A percentile compares a stretch with the other conserved stretches of the same genome.
Conservation (phyloP, 192 early-diverging fungal genomes). For the Backusella psychrophila region DNA sequence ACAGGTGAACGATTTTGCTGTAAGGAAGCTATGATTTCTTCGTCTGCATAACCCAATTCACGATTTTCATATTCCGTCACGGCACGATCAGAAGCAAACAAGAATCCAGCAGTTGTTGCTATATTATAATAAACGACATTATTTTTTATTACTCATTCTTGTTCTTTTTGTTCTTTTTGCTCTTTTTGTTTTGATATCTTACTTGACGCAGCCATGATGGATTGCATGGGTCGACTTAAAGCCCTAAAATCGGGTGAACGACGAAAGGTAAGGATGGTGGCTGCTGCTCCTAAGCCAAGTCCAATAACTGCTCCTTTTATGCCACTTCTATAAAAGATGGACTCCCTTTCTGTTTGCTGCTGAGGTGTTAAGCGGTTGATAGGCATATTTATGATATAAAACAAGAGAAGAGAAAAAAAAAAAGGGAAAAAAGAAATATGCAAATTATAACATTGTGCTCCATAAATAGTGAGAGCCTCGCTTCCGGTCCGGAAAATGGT, state of each 20-base stretch:
- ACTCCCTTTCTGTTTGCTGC: constrained; percentile 27
- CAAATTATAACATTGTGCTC: background rate
- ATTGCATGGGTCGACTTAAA: constrained; percentile 34
- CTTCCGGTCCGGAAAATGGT: background rate
- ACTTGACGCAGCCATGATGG: constrained; percentile 35
- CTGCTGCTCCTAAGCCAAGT: constrained; percentile 34
- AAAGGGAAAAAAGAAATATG: background rate
- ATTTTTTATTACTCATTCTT: background rate
- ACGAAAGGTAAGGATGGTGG: constrained; percentile 31
- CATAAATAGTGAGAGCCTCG: background rate
- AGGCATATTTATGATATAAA: background rate
- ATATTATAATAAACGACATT: background rate
- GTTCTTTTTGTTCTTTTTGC: background rate
- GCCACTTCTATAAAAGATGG: constrained; percentile 24
- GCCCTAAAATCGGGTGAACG: constrained; percentile 32
- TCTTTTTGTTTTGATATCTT: constrained; percentile 2
- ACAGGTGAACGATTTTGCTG: background rate
- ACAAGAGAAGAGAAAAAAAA: background rate
- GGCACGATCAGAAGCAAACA: constrained; percentile 37
- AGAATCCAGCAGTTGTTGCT: constrained; percentile 33
- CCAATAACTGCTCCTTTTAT: constrained; percentile 37
- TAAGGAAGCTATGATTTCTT: constrained; percentile 10
- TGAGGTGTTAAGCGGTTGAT: constrained; percentile 19
- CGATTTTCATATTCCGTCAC: constrained; percentile 30
- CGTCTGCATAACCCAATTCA: constrained; percentile 36